phyloP scores from a whole-genome alignment of 2,329 filamentous ascomycete species.

The Clonostachys rosea region DNA sequence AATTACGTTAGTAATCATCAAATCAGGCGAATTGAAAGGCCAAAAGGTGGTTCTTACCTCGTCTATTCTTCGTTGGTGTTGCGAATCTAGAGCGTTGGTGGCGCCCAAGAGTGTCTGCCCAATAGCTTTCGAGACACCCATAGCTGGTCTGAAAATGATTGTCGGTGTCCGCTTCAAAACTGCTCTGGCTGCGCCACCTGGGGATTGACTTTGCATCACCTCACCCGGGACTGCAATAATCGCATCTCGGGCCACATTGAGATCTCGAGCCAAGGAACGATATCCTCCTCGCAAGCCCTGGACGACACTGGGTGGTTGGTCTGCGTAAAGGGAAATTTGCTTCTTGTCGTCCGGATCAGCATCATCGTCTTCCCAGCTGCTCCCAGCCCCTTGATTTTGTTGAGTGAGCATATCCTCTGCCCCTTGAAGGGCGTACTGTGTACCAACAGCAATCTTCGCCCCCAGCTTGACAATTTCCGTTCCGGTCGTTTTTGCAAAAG shows the following conservation, averaged over 20 bases:
- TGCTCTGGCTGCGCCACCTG: constrained; percentile 73
- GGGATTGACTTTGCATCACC: constrained; percentile 79
- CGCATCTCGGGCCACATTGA: constrained; percentile 82
- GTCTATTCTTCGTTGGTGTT: constrained; percentile 74
- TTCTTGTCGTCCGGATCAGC: constrained; percentile 66
- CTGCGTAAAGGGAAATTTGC: constrained; percentile 85
- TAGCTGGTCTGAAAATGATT: constrained; percentile 83
- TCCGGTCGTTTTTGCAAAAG: constrained; percentile 90
- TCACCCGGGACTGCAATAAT: constrained; percentile 93
- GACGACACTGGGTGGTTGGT: constrained; percentile 85
- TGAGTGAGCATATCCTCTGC: constrained; percentile 73
- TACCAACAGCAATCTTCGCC: constrained; percentile 90
- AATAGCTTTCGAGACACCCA: constrained; percentile 84
- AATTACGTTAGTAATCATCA: constrained; percentile 4
- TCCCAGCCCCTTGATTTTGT: constrained; percentile 20
- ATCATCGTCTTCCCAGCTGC: constrained; percentile 56
- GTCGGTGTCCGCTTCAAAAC: constrained; percentile 84
- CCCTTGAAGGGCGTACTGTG: constrained; percentile 86
- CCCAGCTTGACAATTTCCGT: constrained; percentile 92
- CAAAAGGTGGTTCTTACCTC: constrained; percentile 62
- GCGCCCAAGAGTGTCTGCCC: constrained; percentile 88
- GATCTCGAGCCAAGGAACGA: constrained; percentile 75
- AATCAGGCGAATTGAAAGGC: neutral
- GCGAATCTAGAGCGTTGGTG: constrained; percentile 84
- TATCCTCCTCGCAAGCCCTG: constrained; percentile 84